Percentiles rank a stretch among this genome's conserved stretches.
Evolutionary conservation across 306 rosid genomes (phyloP).

Genomic region (Castanea mollissima): DNA sequence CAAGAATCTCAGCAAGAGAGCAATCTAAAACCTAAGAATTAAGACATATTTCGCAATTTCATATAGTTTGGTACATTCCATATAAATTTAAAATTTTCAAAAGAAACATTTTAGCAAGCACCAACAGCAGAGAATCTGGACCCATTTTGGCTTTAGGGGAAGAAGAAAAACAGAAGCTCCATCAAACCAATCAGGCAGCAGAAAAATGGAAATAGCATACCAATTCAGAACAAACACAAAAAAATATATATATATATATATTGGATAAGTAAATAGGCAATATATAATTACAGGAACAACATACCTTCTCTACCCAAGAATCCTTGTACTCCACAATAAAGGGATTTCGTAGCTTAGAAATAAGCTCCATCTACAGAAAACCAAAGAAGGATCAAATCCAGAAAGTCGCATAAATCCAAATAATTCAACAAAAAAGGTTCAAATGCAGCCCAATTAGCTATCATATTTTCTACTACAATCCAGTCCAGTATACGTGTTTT

Average conservation of each 20-base stretch:
- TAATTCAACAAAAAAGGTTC: conserved; percentile 14
- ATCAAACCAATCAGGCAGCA: background rate
- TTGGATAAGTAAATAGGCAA: too few relatives aligned
- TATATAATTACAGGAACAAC: background rate
- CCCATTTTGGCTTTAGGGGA: background rate
- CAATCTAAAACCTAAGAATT: background rate
- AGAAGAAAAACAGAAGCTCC: background rate
- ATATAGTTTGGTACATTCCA: background rate
- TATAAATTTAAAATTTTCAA: background rate
- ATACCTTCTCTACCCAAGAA: conserved; percentile 99
- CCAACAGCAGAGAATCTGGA: too few relatives aligned
- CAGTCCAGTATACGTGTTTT: background rate
- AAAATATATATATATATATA: too few relatives aligned
- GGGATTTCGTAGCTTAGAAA: conserved; percentile 81
- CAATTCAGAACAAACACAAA: background rate
- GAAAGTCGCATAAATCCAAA: conserved; percentile 6
- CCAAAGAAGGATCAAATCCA: conserved; percentile 3
- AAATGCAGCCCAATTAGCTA: conserved; percentile 4
- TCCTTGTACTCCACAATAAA: conserved; percentile 99
- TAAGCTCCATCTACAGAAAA: conserved; percentile 85
- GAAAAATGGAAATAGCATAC: background rate
- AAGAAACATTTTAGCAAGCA: background rate
- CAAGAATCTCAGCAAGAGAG: background rate
- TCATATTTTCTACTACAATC: background rate
- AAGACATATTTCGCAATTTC: background rate